These are phyloP conservation scores for Phellinidium pouzarii DNA, from an alignment of 1,284 basidiomycete species.

Conservation along the genomic window DNA sequence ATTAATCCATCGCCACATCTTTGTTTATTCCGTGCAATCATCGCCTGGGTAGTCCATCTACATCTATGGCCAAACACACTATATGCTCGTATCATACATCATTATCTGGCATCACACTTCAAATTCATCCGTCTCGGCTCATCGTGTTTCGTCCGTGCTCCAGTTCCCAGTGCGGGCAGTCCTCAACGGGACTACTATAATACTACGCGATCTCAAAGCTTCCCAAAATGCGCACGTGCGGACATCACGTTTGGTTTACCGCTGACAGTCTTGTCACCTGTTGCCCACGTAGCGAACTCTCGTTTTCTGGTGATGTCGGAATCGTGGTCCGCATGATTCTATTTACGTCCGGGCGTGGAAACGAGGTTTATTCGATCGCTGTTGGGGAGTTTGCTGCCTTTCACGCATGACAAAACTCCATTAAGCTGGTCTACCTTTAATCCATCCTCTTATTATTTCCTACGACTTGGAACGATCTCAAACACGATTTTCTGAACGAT, in stretches of 20 bases:
- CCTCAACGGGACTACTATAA: not conserved
- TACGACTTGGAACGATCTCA: not conserved
- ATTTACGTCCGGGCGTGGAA: not conserved
- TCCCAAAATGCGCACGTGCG: not conserved
- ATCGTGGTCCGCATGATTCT: not conserved
- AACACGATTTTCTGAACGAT: not conserved
- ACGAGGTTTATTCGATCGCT: no score
- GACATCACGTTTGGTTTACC: not conserved
- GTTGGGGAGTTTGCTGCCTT: not conserved
- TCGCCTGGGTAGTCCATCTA: not conserved
- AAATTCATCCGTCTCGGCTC: not conserved
- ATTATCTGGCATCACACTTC: not conserved
- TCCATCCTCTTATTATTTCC: not conserved
- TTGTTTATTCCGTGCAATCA: slow-evolving; percentile 1
- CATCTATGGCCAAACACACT: not conserved
- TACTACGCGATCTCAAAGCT: not conserved
- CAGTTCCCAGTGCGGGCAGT: not conserved
- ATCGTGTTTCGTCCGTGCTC: not conserved
- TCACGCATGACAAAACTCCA: not conserved
- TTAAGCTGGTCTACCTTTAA: not conserved
- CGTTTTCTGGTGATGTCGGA: slow-evolving; percentile 2
- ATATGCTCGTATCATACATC: not conserved
- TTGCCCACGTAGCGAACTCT: not conserved
- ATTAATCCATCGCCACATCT: not conserved
- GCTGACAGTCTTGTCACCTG: not conserved